Percentiles rank a stretch among this genome's conserved stretches.
These are phyloP conservation scores for Phytophthora pini DNA, from an alignment of 352 stramenopile genomes.

Conservation along the genomic window DNA sequence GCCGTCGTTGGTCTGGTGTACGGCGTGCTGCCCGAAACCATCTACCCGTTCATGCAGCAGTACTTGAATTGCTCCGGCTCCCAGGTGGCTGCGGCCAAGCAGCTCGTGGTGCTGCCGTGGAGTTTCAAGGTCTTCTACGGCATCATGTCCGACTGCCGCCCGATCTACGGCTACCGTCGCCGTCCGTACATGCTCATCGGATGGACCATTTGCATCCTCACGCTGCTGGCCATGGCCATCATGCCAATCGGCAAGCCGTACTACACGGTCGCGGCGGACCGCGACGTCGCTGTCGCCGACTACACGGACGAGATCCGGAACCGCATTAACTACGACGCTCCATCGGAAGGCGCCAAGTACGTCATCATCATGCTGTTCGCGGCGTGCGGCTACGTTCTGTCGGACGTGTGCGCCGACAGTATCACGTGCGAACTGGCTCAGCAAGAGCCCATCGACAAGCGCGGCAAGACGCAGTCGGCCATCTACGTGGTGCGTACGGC, in stretches of 20 bases:
- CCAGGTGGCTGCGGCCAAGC: slow-evolving; percentile 32
- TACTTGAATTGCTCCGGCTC: slow-evolving; percentile 57
- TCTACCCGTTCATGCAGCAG: slow-evolving; percentile 60
- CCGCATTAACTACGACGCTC: slow-evolving; percentile 43
- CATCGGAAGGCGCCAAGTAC: slow-evolving; percentile 53
- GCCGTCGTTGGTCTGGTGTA: slow-evolving; percentile 56
- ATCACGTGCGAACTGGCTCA: slow-evolving; percentile 50
- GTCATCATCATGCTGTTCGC: slow-evolving; percentile 78
- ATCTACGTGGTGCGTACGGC: slow-evolving; percentile 57
- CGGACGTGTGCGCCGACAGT: slow-evolving; percentile 77
- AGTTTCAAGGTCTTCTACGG: slow-evolving; percentile 76
- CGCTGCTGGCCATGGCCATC: slow-evolving; percentile 53
- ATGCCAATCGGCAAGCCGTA: slow-evolving; percentile 54
- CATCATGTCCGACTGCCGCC: slow-evolving; percentile 62
- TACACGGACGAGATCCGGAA: slow-evolving; percentile 35
- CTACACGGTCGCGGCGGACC: slow-evolving; percentile 38
- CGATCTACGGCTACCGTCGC: slow-evolving; percentile 62
- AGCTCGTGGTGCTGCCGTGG: slow-evolving; percentile 53
- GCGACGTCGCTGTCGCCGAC: slow-evolving; percentile 19
- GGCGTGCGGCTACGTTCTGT: slow-evolving; percentile 75
- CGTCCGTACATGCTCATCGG: slow-evolving; percentile 72
- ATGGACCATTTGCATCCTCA: slow-evolving; percentile 52
- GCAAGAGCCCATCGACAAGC: slow-evolving; percentile 48
- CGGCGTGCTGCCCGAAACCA: slow-evolving; percentile 45
- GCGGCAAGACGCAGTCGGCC: slow-evolving; percentile 46